Evolutionary conservation across 2,329 filamentous ascomycete genomes (phyloP), one percentile per base, ranked within the genome.

Genomic region (Sordariomycetes sp.): DNA sequence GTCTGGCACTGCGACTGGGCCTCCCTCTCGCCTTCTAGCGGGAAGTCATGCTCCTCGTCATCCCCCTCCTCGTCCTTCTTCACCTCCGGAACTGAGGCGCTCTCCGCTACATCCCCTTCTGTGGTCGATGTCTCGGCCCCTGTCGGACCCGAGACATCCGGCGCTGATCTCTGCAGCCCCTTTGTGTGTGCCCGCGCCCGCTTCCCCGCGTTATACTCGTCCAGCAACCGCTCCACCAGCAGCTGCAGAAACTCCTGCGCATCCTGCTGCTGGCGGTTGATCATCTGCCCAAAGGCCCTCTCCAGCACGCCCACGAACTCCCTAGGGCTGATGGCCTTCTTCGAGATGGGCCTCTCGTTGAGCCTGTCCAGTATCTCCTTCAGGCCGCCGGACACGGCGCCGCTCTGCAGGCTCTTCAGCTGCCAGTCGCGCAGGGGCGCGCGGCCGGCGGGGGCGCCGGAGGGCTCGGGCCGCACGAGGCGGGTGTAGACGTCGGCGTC

Each of bases 211-310:
- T 95, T 86, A 66, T 97, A 96, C 72, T 99, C 94, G 67, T 99
- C 94, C 66, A 90, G 91, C 59, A 99, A 76, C 57, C 93, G 82
- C 74, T 99, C 93, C 2, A 90, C 88, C 14, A 99, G 87, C 55
- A 97, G 87, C 73, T 99, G 94, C 59, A 99, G 74, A 62, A 99
- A 97, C 70, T 99, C 94, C 68, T 99, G 94, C 12, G 94, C 94
- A 74, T 99, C 94, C 72, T 99, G 94, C 72, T 99, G 94, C 68
- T 94, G 90, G 58, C 93, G 81, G 68, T 89, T 97, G 65, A 99
- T 96, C 65, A 89, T 85, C 66, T 95, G 93, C 59, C 85, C 84
- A 68, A 97, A 99, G 0, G 93, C 91, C 34, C 78, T 77, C 74
- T 99, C 94, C 56, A 99, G 77, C 0, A 89, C 87, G 62, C 81